Evolutionary conservation across 1,284 basidiomycete genomes (phyloP), one percentile per base, ranked within the genome.

Genomic region (Mycosarcoma mackinlayi): DNA sequence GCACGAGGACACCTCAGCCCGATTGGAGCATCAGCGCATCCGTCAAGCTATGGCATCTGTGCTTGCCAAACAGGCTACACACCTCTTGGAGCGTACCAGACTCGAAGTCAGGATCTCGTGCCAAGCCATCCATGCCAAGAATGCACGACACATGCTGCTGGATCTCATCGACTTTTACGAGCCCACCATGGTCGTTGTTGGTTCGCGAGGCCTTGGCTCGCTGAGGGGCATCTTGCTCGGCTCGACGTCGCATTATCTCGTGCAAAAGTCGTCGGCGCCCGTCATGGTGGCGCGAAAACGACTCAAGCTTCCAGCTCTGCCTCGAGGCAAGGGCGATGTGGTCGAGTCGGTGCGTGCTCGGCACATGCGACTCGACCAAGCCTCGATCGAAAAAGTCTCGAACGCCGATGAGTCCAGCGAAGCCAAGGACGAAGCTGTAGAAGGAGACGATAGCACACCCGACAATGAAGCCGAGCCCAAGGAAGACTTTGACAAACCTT

Each of bases 211-310:
- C 61, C 78, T 96, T 27, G 89, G 92, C 23, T 91, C 93, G 76
- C 84, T 98, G 55, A 95, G 95, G 81, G 94, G 94, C 23, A 95
- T 97, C 77, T 86, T 98, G 6, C 89, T 98, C 33, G 94, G 94
- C n/a, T 95, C 93, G 3, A 97, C 94, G 0, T 95, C 92, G 4
- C 93, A 98, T 83, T 98, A 98, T 82, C 89, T 98, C 46, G 93
- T 98, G 39, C 93, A 93, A 85, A 93, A 93, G 84, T 92, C 89
- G 53, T 91, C 89, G 4, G 92, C 92, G 0, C 94, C 92, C 3
- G 93, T 94, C 58, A 94, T 94, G 93, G 90, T 77, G 8, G 79
- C 75, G 4, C 64, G 79, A 21, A 79, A 77, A 46, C 59, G 78
- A 23, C 67, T 82, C 34, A 76, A 77, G 52, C 55, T 82, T 11